Percentiles rank a stretch among this genome's conserved stretches.
phyloP scores from a whole-genome alignment of 2,329 filamentous ascomycete species.

The Diaporthe citriasiana region DNA sequence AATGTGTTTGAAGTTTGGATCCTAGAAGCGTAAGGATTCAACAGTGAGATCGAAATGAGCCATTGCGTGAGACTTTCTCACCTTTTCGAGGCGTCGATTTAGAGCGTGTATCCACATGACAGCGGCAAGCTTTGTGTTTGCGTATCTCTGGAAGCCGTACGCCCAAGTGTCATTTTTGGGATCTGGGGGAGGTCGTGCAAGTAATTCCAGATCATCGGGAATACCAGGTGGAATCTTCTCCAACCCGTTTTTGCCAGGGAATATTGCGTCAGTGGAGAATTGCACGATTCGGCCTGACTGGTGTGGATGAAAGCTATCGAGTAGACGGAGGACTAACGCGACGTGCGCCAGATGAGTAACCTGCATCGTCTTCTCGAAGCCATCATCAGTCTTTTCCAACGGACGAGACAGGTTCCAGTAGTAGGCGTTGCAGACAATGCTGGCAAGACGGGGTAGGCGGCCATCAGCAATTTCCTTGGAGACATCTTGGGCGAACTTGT shows the following conservation, averaged over 20 bases:
- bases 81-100: conserved; percentile 51
- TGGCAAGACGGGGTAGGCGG: conserved; percentile 50
- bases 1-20: conserved; percentile 47
- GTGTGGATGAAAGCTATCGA: conserved; percentile 73
- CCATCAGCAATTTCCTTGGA: conserved; percentile 48
- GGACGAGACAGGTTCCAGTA: conserved; percentile 54
- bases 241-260: conserved; percentile 54
- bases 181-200: conserved; percentile 53
- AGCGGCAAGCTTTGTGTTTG: conserved; percentile 56
- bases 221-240: conserved; percentile 53
- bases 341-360: conserved; percentile 56
- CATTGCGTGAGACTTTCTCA: background rate
- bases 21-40: conserved; percentile 39
- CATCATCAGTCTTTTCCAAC: conserved; percentile 55
- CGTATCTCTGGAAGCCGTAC: conserved; percentile 60
- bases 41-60: background rate
- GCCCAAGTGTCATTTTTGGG: conserved; percentile 50
- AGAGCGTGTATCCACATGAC: conserved; percentile 58
- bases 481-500: conserved; percentile 51
- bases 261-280: conserved; percentile 53
- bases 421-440: conserved; percentile 58
- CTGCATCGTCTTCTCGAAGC: conserved; percentile 56
- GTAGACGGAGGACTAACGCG: conserved; percentile 54
- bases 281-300: conserved; percentile 73
- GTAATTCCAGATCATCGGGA: conserved; percentile 52